phyloP scores from a whole-genome alignment of 2,329 filamentous ascomycete genomes.

The Aureobasidium musti region DNA sequence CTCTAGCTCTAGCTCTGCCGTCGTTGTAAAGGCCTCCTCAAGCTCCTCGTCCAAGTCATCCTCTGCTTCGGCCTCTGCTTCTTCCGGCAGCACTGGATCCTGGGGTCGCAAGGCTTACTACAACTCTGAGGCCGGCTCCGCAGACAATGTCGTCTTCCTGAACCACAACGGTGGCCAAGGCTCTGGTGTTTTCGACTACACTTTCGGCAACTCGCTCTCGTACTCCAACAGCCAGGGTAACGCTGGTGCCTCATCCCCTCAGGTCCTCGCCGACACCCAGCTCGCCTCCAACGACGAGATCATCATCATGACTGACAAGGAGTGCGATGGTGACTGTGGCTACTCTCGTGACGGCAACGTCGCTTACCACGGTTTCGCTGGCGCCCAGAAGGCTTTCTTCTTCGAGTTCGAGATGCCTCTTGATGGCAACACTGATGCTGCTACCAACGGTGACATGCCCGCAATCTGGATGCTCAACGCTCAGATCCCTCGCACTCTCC shows the following conservation, averaged over 20 bases:
- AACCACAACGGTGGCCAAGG: conserved; percentile 59
- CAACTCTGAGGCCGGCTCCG: conserved; percentile 42
- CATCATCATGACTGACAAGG: conserved; percentile 53
- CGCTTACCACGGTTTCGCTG: conserved; percentile 67
- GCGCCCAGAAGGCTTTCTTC: conserved; percentile 70
- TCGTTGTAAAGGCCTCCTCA: conserved; percentile 28
- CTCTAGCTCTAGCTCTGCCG: conserved; percentile 30
- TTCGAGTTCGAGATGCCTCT: conserved; percentile 73
- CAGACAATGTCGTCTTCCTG: conserved; percentile 60
- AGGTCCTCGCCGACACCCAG: conserved; percentile 54
- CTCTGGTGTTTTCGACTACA: conserved; percentile 58
- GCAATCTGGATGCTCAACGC: conserved; percentile 76
- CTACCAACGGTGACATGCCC: conserved; percentile 57
- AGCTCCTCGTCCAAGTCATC: conserved; percentile 30
- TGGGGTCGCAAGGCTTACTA: conserved; percentile 45
- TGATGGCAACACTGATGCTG: conserved; percentile 53
- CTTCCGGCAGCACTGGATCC: conserved; percentile 34
- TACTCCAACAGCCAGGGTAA: conserved; percentile 55
- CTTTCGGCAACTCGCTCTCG: conserved; percentile 60
- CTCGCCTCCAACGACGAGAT: conserved; percentile 55
- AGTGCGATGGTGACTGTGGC: conserved; percentile 52
- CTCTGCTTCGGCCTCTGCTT: conserved; percentile 30
- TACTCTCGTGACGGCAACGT: conserved; percentile 42
- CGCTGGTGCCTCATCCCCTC: conserved; percentile 50
- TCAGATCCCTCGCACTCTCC: conserved; percentile 67